A percentile compares a stretch with the other conserved stretches of the same genome.
Conservation (phyloP, 495 filamentous ascomycete species). For the Neurospora pannonica region DNA sequence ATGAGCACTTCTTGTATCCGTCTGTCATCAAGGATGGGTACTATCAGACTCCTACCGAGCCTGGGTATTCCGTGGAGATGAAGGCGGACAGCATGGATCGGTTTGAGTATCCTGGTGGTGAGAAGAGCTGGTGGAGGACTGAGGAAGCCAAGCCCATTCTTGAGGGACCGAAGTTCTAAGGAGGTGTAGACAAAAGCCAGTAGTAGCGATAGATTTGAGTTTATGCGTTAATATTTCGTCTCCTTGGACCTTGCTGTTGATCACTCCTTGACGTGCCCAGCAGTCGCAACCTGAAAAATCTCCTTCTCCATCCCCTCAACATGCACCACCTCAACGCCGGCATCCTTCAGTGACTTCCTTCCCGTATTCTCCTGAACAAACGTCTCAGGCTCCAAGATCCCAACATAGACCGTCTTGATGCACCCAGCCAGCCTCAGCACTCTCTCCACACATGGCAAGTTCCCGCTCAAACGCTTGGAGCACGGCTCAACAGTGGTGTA, state of each 20-base stretch:
- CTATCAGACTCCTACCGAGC: constrained; percentile 72
- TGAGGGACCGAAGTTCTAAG: constrained; percentile 44
- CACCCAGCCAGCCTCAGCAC: constrained; percentile 54
- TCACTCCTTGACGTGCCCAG: constrained; percentile 49
- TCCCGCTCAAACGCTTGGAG: constrained; percentile 68
- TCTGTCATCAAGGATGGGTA: constrained; percentile 73
- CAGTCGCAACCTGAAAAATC: constrained; percentile 70
- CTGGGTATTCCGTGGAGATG: constrained; percentile 92
- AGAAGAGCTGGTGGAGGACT: constrained; percentile 74
- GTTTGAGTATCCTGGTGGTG: constrained; percentile 66
- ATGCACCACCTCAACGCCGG: constrained; percentile 62
- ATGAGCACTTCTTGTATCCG: constrained; percentile 87
- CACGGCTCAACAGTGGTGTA: constrained; percentile 97
- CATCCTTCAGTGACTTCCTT: constrained; percentile 55
- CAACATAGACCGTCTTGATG: constrained; percentile 76
- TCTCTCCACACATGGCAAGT: constrained; percentile 71
- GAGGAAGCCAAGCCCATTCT: constrained; percentile 60
- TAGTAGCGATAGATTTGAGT: not conserved
- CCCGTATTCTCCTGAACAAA: constrained; percentile 80
- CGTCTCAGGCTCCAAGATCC: constrained; percentile 77
- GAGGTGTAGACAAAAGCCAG: not conserved
- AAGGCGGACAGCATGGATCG: constrained; percentile 74
- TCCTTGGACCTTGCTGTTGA: not conserved
- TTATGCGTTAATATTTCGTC: not conserved
- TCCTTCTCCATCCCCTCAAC: constrained; percentile 71